Percentiles rank a stretch among this genome's conserved stretches.
phyloP scores from a whole-genome alignment of 2,329 filamentous ascomycete genomes.

The Pseudonectria buxi region DNA sequence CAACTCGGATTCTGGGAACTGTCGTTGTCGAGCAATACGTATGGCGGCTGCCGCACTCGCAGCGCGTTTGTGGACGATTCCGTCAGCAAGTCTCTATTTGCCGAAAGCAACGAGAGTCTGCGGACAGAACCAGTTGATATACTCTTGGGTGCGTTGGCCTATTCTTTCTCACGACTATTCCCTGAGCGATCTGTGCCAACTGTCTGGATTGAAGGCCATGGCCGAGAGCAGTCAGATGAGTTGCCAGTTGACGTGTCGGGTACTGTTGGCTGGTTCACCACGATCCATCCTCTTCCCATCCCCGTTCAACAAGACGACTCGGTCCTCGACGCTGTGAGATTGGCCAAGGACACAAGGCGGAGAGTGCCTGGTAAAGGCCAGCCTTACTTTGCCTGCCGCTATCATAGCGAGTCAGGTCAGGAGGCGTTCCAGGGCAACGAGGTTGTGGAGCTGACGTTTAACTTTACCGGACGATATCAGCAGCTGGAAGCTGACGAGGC shows the following conservation, averaged over 20 bases:
- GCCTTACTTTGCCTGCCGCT: slow-evolving; percentile 31
- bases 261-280: slow-evolving; percentile 42
- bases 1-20: no score
- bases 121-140: slow-evolving; percentile 33
- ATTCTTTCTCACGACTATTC: slow-evolving; percentile 31
- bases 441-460: slow-evolving; percentile 9
- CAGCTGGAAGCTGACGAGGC: slow-evolving; percentile 30
- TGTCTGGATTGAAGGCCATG: slow-evolving; percentile 36
- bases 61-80: no score
- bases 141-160: slow-evolving; percentile 26
- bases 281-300: slow-evolving; percentile 28
- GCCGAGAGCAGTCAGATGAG: slow-evolving; percentile 30
- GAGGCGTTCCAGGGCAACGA: slow-evolving; percentile 27
- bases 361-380: slow-evolving; percentile 28
- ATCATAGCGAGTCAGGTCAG: slow-evolving; percentile 22
- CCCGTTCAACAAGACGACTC: slow-evolving; percentile 4
- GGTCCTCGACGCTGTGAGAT: slow-evolving; percentile 1
- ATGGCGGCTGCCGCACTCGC: no score
- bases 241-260: slow-evolving; percentile 29
- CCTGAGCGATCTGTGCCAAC: slow-evolving; percentile 25
- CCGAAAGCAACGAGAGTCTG: slow-evolving; percentile 17
- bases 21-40: no score
- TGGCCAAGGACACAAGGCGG: slow-evolving; percentile 28
- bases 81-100: no score
- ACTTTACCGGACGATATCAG: slow-evolving; percentile 11